Evolutionary conservation across 768 basidiomycete genomes (phyloP), one percentile per base, ranked within the genome.

Genomic region (Podaxis sp.): DNA sequence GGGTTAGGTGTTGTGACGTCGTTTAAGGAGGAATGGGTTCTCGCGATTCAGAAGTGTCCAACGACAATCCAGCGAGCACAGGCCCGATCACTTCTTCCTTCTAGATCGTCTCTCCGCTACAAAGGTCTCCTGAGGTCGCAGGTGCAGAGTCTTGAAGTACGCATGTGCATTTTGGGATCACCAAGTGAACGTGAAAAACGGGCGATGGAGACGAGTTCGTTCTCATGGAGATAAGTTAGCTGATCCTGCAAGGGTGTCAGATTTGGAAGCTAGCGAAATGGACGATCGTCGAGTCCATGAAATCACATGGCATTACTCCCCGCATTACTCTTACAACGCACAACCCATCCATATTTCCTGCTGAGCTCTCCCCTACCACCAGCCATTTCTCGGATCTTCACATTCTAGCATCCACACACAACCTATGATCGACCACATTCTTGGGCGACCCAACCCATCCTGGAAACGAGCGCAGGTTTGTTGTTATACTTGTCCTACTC

Each of bases 401-500:
- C 35, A 32, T 46, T 21, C 23, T 59, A 47, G 42, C 7, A 14
- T 36, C 3, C 44, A 10, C 27, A 2, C 44, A 10, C 27, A 2
- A 2, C 18, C 46, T 64, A 98, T 98, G 95, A 92, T 98, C 70
- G 95, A 98, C 79, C 93, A 97, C 70, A 73, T 98, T 40, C 74
- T 93, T 4, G 95, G 95, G 52, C 85, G 89, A 23, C 95, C 95
- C 1, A 94, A 80, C 70, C 86, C 90, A 10, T 85, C 87, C n/a
- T 95, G 93, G 89, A 95, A 93, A 72, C 84, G 95, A 44, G 75
- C 88, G 2, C 94, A 93, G 77, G 92, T 89, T 55, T 21, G 77
- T 67, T 25, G 21, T 21, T 14, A 35, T 46, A 42, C 10, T 40
- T 50, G 32, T 48, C 54, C 37, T 35, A 37, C 53, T 14, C 47